Evolutionary conservation across 345 rosid genomes (phyloP).

Genomic region (Salix udensis): DNA sequence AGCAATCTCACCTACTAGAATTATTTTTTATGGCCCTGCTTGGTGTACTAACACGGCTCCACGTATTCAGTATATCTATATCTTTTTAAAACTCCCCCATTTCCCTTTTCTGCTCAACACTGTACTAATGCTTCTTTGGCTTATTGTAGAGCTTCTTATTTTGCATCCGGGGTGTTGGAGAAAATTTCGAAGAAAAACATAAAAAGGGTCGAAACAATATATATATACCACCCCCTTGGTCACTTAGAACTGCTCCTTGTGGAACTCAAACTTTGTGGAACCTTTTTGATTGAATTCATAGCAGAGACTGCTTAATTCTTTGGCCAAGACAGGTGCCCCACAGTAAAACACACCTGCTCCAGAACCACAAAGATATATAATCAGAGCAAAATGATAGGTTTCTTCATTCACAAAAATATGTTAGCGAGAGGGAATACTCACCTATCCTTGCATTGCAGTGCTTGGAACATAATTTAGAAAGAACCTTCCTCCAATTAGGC

Average conservation of each 20-base stretch:
- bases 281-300: constrained; percentile 90
- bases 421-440: constrained; percentile 19
- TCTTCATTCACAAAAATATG: not conserved
- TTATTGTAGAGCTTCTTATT: constrained; percentile 17
- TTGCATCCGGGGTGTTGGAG: not conserved
- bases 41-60: not conserved
- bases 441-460: constrained; percentile 89
- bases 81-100: not conserved
- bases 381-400: not conserved
- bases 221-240: not conserved
- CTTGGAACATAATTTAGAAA: constrained; percentile 79
- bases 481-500: constrained; percentile 93
- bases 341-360: constrained; percentile 93
- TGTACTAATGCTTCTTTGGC: constrained; percentile 31
- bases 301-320: constrained; percentile 89
- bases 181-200: not conserved
- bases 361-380: not conserved
- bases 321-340: constrained; percentile 89
- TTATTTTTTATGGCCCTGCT: not conserved
- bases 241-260: constrained; percentile 82
- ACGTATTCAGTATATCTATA: not conserved
- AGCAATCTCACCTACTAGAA: constrained; percentile 13
- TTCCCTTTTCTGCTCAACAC: constrained; percentile 5
- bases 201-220: not conserved
- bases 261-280: constrained; percentile 90